Percentiles rank a stretch among this genome's conserved stretches.
Conservation (phyloP, 2,329 filamentous ascomycete species). For the Colletotrichum melonis region DNA sequence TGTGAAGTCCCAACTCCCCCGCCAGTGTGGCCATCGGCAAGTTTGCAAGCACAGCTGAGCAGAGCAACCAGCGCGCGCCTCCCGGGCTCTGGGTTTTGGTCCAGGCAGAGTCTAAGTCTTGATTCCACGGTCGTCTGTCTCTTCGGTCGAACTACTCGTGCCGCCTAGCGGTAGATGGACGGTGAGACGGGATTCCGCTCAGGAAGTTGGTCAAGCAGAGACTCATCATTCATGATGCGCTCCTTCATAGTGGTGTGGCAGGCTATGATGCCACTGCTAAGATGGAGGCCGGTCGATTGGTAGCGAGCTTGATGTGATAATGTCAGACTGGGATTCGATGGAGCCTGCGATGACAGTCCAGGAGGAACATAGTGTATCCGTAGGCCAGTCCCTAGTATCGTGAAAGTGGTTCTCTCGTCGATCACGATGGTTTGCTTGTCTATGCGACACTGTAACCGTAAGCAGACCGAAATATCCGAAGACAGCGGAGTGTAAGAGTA, state of each 20-base stretch:
- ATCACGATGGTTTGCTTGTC: neutral
- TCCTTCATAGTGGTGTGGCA: constrained; percentile 1
- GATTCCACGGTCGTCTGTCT: neutral
- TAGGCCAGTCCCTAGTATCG: constrained; percentile 11
- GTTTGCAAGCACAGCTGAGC: neutral
- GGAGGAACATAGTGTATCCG: neutral
- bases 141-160: neutral
- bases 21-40: neutral
- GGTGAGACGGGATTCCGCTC: neutral
- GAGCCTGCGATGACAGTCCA: constrained; percentile 4
- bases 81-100: neutral
- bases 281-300: constrained; percentile 9
- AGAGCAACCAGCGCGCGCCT: neutral
- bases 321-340: constrained; percentile 20
- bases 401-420: neutral
- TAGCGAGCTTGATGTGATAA: neutral
- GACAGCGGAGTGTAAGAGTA: neutral
- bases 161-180: neutral
- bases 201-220: constrained; percentile 12
- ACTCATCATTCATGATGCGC: neutral
- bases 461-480: neutral
- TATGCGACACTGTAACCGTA: neutral
- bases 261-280: constrained; percentile 22
- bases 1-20: neutral
- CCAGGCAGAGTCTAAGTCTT: neutral